Evolutionary conservation across 768 basidiomycete species (phyloP), one percentile per base, ranked within the genome.

Genomic region (Termitomyces sp.): DNA sequence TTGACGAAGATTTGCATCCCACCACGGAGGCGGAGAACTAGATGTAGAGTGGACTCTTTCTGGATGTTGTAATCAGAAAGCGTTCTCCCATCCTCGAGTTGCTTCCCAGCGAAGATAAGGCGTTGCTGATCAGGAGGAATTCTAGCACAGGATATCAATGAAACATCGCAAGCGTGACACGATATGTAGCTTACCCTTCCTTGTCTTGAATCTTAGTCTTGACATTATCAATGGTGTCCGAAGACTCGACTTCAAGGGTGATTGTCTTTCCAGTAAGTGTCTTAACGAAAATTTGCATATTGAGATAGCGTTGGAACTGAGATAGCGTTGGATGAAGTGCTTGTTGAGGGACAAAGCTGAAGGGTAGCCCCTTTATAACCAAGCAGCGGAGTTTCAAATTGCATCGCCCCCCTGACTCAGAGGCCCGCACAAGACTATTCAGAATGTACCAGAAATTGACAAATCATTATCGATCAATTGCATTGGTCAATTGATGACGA

Each of bases 121-220:
- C 87, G 82, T 66, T 88, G 88, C 67, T 88, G 86, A 68, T 88
- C 88, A 51, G 87, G 87, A 45, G 85, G 87, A 61, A 89, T 89
- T 43, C 81, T 83, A 58, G 26, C 24, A 40, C 22, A 57, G 12
- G 7, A 28, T 50, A 35, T 43, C 30, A 51, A 8, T 60, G 45
- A 64, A 59, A 53, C 35, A 37, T 37, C 12, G 5, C 14, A 3
- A 37, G 35, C 15, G 11, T 17, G 5, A 37, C 35, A 37, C 5
- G n/a, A n/a, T n/a, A n/a, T 15, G 6, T 17, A 37, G 21, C 66
- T 65, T 58, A 84, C 87, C 84, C 85, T 69, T 90, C 90, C 77
- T 92, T 90, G 74, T 92, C 89, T 71, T 92, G 89, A 64, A 91
- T 90, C 82, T 90, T 91, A 64, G 84, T 80, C 74, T 84, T 85